A percentile compares a stretch with the other conserved stretches of the same genome.
Evolutionary conservation across 768 basidiomycete genomes (phyloP).

Genomic region (Rhizopogon salebrosus): DNA sequence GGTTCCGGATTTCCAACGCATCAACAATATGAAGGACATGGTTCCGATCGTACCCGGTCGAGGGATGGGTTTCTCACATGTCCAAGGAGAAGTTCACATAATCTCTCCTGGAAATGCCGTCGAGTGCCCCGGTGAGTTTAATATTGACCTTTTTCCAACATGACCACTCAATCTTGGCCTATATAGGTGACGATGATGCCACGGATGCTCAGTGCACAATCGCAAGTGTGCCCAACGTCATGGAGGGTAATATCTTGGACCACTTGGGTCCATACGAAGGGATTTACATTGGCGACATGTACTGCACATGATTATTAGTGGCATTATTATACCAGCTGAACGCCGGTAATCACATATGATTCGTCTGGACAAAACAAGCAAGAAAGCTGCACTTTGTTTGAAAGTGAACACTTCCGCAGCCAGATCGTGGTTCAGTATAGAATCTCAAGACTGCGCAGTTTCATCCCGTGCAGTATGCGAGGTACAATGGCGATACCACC

Average conservation of each 20-base stretch:
- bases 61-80: constrained; percentile 42
- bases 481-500: no score
- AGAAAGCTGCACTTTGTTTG: no score
- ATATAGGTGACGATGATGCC: constrained; percentile 48
- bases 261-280: constrained; percentile 58
- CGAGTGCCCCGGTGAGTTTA: constrained; percentile 34
- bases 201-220: constrained; percentile 51
- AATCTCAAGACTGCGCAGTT: no score
- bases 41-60: constrained; percentile 55
- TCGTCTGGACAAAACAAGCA: background rate
- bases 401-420: no score
- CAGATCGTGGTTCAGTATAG: no score
- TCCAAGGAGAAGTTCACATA: constrained; percentile 39
- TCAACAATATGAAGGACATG: constrained; percentile 32
- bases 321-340: background rate
- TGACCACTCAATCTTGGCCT: background rate
- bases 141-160: background rate
- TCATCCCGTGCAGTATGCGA: no score
- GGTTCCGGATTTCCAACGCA: constrained; percentile 21
- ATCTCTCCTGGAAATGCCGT: constrained; percentile 29
- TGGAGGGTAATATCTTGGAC: constrained; percentile 43
- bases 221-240: constrained; percentile 47
- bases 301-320: constrained; percentile 20
- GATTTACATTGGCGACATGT: constrained; percentile 49
- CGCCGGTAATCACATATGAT: background rate